Percentiles rank a stretch among this genome's conserved stretches.
Evolutionary conservation across 208 protist genomes (phyloP).

Genomic region (Leishmania gerbilli): DNA sequence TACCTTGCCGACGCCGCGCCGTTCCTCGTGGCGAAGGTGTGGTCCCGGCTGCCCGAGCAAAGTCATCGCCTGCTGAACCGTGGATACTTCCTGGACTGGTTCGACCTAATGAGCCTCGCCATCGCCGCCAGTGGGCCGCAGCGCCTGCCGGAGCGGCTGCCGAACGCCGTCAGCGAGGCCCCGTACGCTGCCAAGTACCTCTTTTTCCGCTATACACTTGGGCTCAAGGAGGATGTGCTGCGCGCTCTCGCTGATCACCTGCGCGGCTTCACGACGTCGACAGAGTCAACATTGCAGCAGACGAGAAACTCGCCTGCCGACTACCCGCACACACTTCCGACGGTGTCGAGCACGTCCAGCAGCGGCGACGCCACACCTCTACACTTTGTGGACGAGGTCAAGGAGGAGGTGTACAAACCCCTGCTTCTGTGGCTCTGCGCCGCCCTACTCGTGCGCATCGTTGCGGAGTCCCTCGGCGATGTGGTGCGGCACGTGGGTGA

Average conservation of each 20-base stretch:
- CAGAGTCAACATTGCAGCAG: background rate
- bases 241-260: slow-evolving; percentile 34
- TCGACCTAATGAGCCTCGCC: slow-evolving; percentile 74
- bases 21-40: slow-evolving; percentile 72
- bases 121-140: slow-evolving; percentile 57
- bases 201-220: slow-evolving; percentile 77
- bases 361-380: background rate
- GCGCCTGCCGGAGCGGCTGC: slow-evolving; percentile 55
- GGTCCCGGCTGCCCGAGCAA: slow-evolving; percentile 79
- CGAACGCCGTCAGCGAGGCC: slow-evolving; percentile 67
- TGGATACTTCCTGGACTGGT: slow-evolving; percentile 72
- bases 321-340: slow-evolving; percentile 8
- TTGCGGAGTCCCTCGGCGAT: slow-evolving; percentile 76
- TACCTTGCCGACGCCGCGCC: slow-evolving; percentile 70
- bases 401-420: slow-evolving; percentile 40
- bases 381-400: slow-evolving; percentile 24
- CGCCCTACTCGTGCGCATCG: slow-evolving; percentile 69
- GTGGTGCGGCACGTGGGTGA: slow-evolving; percentile 67
- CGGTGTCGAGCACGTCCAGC: background rate
- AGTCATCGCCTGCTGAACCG: slow-evolving; percentile 50
- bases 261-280: slow-evolving; percentile 3
- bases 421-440: slow-evolving; percentile 73
- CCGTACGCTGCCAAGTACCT: slow-evolving; percentile 77
- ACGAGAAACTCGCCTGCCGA: background rate
- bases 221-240: slow-evolving; percentile 48